These are phyloP conservation scores for Leccinum disarticulatum DNA, from an alignment of 768 basidiomycete genomes.

Conservation along the genomic window DNA sequence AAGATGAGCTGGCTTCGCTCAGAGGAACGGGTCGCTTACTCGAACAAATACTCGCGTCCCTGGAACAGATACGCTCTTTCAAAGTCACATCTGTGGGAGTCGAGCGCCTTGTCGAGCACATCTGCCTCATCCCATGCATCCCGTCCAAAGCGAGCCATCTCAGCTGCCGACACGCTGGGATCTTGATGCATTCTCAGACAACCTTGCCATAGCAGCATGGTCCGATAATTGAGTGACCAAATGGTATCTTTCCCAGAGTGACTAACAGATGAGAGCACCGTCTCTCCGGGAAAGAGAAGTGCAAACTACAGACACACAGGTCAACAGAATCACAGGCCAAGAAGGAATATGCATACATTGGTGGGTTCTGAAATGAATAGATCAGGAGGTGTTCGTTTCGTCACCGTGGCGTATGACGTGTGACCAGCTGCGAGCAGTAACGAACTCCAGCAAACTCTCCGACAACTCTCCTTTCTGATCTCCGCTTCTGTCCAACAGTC, in stretches of 20 bases:
- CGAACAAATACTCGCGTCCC: conserved; percentile 74
- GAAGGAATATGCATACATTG: conserved; percentile 47
- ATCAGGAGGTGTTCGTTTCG: conserved; percentile 39
- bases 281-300: conserved; percentile 76
- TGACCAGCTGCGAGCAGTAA: conserved; percentile 64
- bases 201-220: conserved; percentile 70
- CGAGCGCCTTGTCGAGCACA: conserved; percentile 59
- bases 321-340: conserved; percentile 5
- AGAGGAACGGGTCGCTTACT: conserved; percentile 45
- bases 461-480: conserved; percentile 67
- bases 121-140: conserved; percentile 73
- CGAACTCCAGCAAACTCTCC: conserved; percentile 73
- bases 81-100: conserved; percentile 63
- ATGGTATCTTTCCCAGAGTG: conserved; percentile 60
- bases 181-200: conserved; percentile 61
- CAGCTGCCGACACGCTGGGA: conserved; percentile 40
- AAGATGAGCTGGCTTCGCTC: conserved; percentile 4
- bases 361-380: conserved; percentile 62
- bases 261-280: conserved; percentile 34
- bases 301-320: conserved; percentile 48
- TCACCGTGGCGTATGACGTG: conserved; percentile 56
- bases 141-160: conserved; percentile 62
- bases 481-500: conserved; percentile 58
- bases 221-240: conserved; percentile 73
- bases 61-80: conserved; percentile 69